Base-by-base conservation (phyloP, 257 asterid genomes). In the Avicennia marina region DNA sequence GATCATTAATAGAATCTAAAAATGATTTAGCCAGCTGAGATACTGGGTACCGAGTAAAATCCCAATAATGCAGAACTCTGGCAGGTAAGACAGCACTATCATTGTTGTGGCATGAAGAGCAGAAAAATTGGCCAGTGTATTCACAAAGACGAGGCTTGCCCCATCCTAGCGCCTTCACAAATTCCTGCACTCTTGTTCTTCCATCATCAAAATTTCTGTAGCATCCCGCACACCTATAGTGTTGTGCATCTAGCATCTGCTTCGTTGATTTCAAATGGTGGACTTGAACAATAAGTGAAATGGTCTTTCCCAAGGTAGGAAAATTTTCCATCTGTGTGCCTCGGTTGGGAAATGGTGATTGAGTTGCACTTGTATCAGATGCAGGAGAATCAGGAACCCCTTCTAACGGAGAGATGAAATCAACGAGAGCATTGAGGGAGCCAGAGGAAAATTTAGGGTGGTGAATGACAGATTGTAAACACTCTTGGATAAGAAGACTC, bases 131-230 rank as follows among this genome's bases (percentile, higher is more conserved):
- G 60, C 90, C 81, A 71, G 84, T 88, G 68, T 91, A 91, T 60
- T 88, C 96, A 75, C 98, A 91, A 41, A 81, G 73, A 36, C 98
- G 95, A 32, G 98, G 96, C 54, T 83, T 85, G 24, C 98, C 95
- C 96, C 98, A 91, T 21, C 98, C 98, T 60, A 91, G 72, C 12
- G 90, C 75, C 45, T 65, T 79, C 31, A 68, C 94, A 64, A 83
- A 58, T 68, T 81, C 98, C 71, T 70, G 79, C 66, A 88, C 75
- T 53, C 78, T 76, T 36, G 94, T 83, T 69, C 73, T 78, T 29
- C 94, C 85, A 62, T 79, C 81, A 65, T 78, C 91, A 53, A 91
- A 91, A 70, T 67, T 73, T 60, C 58, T 85, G 76, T 63, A 88
- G 81, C 98, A 91, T 34, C 95, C 96, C 6, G 89, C 95, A 80